phyloP scores from a whole-genome alignment of 106 monocot species.

The Chionographis japonica region DNA sequence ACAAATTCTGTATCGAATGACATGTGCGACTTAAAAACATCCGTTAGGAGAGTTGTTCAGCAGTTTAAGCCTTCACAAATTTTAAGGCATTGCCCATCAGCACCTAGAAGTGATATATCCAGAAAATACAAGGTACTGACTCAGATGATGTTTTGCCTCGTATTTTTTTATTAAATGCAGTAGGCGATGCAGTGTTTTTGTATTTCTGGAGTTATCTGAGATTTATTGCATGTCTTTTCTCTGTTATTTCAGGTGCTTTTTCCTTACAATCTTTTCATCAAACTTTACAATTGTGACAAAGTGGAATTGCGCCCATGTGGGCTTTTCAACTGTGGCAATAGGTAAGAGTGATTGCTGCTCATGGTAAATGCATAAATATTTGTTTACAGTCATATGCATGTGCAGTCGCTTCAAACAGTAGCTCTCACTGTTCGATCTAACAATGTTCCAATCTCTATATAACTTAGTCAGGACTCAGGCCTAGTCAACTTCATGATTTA shows the following conservation, averaged over 20 bases:
- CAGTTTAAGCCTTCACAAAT: conserved; percentile 25
- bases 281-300: conserved; percentile 66
- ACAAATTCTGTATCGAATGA: conserved; percentile 13
- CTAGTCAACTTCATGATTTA: too few relatives aligned
- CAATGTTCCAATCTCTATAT: background rate
- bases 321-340: conserved; percentile 84
- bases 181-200: background rate
- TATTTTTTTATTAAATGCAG: background rate
- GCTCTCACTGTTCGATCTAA: background rate
- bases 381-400: background rate
- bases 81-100: conserved; percentile 30
- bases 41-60: conserved; percentile 36
- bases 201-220: background rate
- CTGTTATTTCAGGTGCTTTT: conserved; percentile 48
- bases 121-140: conserved; percentile 1
- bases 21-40: conserved; percentile 17
- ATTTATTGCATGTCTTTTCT: conserved; percentile 2
- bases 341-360: conserved; percentile 36
- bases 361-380: background rate
- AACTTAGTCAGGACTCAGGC: background rate
- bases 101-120: conserved; percentile 11
- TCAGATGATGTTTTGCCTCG: too few relatives aligned
- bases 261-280: conserved; percentile 71
- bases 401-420: background rate
- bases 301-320: conserved; percentile 77